These are phyloP conservation scores for Fusarium neocosmosporiellum DNA, from an alignment of 2,329 filamentous ascomycete genomes.

Conservation along the genomic window DNA sequence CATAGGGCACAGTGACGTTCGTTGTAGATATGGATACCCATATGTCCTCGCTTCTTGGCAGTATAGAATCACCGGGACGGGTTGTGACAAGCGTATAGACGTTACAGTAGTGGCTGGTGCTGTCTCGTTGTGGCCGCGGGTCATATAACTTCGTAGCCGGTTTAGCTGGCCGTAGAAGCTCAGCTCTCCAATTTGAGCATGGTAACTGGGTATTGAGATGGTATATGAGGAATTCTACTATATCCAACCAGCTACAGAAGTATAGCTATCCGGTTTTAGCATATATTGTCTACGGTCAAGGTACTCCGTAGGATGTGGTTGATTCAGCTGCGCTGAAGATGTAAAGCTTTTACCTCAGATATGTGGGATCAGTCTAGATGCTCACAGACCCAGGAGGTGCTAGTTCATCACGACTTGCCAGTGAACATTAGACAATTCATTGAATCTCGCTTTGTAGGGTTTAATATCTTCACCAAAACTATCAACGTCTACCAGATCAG, in stretches of 20 bases:
- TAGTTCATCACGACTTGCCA: fast-evolving
- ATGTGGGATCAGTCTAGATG: neutral
- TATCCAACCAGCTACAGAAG: fast-evolving
- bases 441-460: neutral
- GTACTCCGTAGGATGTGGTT: neutral
- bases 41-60: neutral
- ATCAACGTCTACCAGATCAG: too few relatives aligned
- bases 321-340: neutral
- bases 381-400: too few relatives aligned
- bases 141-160: neutral
- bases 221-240: neutral
- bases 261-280: neutral
- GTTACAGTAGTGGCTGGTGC: neutral
- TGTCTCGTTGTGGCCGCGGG: neutral
- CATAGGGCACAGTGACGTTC: neutral
- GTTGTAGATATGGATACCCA: neutral
- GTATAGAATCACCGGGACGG: neutral
- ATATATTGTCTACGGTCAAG: neutral
- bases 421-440: neutral
- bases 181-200: neutral
- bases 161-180: neutral
- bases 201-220: neutral
- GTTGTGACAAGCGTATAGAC: neutral
- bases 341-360: neutral
- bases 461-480: neutral